Percentiles rank a stretch among this genome's conserved stretches.
phyloP scores from a whole-genome alignment of 768 basidiomycete genomes.

The Pholiota conissans region DNA sequence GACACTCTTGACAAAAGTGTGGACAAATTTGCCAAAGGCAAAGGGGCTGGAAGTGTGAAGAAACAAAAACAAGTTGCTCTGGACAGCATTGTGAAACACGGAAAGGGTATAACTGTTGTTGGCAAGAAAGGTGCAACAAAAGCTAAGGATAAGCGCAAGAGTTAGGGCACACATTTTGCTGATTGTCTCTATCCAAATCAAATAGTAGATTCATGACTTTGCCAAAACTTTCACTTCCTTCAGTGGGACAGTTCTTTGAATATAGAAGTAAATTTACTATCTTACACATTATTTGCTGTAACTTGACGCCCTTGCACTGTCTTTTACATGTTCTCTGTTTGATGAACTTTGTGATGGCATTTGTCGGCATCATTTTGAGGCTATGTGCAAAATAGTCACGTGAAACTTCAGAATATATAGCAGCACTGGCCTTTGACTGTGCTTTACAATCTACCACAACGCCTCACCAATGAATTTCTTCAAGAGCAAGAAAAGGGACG shows the following conservation, averaged over 20 bases:
- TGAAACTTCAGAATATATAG: background rate
- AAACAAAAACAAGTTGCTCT: slow-evolving; percentile 85
- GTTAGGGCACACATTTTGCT: slow-evolving; percentile 1
- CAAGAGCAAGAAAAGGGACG: slow-evolving; percentile 65
- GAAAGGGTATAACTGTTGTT: slow-evolving; percentile 85
- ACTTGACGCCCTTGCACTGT: no score
- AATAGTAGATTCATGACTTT: no score
- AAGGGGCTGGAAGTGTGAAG: slow-evolving; percentile 56
- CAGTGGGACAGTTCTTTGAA: no score
- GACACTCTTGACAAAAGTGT: slow-evolving; percentile 64
- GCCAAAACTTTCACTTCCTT: no score
- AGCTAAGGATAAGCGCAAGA: slow-evolving; percentile 36
- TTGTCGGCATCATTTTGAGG: no score
- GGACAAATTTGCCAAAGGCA: slow-evolving; percentile 60
- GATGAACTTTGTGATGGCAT: no score
- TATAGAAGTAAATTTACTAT: no score
- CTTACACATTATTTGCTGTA: no score
- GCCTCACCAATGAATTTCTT: slow-evolving; percentile 57
- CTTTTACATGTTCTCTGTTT: no score
- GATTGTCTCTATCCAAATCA: no score
- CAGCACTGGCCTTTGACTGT: background rate
- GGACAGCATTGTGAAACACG: slow-evolving; percentile 78
- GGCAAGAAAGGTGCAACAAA: slow-evolving; percentile 58
- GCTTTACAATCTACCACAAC: slow-evolving; percentile 10
- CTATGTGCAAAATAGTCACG: slow-evolving; percentile 5